Evolutionary conservation across 2,329 filamentous ascomycete genomes (phyloP), one percentile per base, ranked within the genome.

Genomic region (Pyrenophora teres): DNA sequence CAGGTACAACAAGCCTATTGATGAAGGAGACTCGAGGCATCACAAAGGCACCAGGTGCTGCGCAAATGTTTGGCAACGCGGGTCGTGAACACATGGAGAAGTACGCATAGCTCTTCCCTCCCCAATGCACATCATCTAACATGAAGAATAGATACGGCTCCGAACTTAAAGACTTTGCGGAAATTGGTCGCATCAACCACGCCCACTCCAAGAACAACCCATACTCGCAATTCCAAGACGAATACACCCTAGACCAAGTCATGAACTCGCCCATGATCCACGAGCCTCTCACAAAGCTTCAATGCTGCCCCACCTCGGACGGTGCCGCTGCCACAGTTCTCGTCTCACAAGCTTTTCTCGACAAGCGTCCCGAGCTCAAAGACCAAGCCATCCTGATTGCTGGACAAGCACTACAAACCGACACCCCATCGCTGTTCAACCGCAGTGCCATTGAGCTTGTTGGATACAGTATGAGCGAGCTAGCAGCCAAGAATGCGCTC

Each of bases 241-340:
- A 93, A 71, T 97, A 97, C 79, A 89, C 89, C 0, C 84, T 87
- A 35, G 89, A 96, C 27, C 87, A 97, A 76, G 81, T 97, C 71
- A 75, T 90, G 70, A 80, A 87, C 32, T 78, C 90, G 0, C 80
- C 90, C 53, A 89, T 86, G 82, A 90, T 97, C 74, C 86, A 90
- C 77, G 85, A 85, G 59, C 93, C 93, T 13, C 82, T 97, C 49
- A 97, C 94, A 52, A 97, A 97, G 77, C 86, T 97, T n/a, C 94
- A 97, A 78, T 97, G 93, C 83, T 97, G 93, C 77, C 93, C 94
- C 1, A 97, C 93, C 1, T 96, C 91, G 0, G 94, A 97, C 74
- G 93, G 93, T 41, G 90, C 87, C 40, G 93, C 92, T 0, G 92
- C 94, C 0, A 90, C 90, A 12, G 87, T 97, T 27, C 79, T 99